Conservation (phyloP, 306 rosid genomes). For the Trifolium dubium region DNA sequence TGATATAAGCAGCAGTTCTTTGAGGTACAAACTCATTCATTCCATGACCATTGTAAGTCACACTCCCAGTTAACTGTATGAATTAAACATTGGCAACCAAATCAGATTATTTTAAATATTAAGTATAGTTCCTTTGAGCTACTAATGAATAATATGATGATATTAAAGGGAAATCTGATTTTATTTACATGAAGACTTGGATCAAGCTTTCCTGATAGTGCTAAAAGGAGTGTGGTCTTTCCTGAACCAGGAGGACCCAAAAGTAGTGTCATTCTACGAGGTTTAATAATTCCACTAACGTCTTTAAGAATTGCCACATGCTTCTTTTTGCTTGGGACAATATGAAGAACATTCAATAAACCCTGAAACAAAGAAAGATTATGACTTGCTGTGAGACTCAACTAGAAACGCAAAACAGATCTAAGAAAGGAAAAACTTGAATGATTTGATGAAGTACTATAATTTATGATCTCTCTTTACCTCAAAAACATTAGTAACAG, state of each 20-base stretch:
- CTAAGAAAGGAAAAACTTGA: background rate
- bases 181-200: slow-evolving; percentile 58
- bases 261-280: slow-evolving; percentile 76
- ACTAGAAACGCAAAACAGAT: background rate
- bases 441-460: background rate
- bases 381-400: background rate
- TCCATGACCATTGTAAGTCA: slow-evolving; percentile 46
- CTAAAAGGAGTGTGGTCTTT: slow-evolving; percentile 64
- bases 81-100: background rate
- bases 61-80: slow-evolving; percentile 32
- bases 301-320: slow-evolving; percentile 57
- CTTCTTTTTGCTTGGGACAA: slow-evolving; percentile 46
- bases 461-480: slow-evolving; percentile 7
- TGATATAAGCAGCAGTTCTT: slow-evolving; percentile 47
- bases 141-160: background rate
- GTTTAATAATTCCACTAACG: slow-evolving; percentile 63
- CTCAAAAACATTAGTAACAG: slow-evolving; percentile 44
- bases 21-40: slow-evolving; percentile 48
- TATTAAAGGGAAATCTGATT: background rate
- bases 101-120: background rate
- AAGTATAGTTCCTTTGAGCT: background rate
- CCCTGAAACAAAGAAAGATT: slow-evolving; percentile 33
- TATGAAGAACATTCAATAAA: slow-evolving; percentile 42
- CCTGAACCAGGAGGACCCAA: slow-evolving; percentile 80
- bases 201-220: slow-evolving; percentile 79